Evolutionary conservation across 768 basidiomycete species (phyloP).

Genomic region (Suillus subluteus): DNA sequence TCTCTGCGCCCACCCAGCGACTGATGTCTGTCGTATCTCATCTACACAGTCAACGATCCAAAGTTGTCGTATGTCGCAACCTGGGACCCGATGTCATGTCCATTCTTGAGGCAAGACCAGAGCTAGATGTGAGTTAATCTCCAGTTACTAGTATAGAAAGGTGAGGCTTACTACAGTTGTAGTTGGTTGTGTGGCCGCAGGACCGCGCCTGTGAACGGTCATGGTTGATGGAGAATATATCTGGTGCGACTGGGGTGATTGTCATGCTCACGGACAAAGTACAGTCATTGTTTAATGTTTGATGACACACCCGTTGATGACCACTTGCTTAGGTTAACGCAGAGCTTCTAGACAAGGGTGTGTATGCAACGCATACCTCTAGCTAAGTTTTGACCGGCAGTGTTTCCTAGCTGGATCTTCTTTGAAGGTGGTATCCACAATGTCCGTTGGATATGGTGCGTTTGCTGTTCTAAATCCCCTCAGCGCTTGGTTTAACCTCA

Average conservation of each 20-base stretch:
- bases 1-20: constrained; percentile 15
- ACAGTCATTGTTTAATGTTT: constrained; percentile 8
- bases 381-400: constrained; percentile 7
- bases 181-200: constrained; percentile 56
- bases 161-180: neutral
- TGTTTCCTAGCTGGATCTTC: constrained; percentile 63
- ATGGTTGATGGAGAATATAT: constrained; percentile 77
- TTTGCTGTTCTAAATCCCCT: neutral
- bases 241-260: constrained; percentile 64
- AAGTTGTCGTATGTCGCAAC: constrained; percentile 61
- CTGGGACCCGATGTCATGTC: constrained; percentile 69
- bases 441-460: constrained; percentile 89
- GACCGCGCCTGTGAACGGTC: constrained; percentile 57
- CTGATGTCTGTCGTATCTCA: constrained; percentile 31
- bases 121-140: constrained; percentile 52
- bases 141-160: neutral
- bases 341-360: constrained; percentile 55
- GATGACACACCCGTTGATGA: neutral
- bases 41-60: constrained; percentile 31
- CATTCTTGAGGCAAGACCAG: constrained; percentile 48
- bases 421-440: constrained; percentile 86
- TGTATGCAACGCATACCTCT: constrained; percentile 7
- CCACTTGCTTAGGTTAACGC: constrained; percentile 58
- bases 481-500: neutral
- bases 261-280: constrained; percentile 79